These are phyloP conservation scores for Lentinus brumalis DNA, from an alignment of 768 basidiomycete species.

Conservation along the genomic window DNA sequence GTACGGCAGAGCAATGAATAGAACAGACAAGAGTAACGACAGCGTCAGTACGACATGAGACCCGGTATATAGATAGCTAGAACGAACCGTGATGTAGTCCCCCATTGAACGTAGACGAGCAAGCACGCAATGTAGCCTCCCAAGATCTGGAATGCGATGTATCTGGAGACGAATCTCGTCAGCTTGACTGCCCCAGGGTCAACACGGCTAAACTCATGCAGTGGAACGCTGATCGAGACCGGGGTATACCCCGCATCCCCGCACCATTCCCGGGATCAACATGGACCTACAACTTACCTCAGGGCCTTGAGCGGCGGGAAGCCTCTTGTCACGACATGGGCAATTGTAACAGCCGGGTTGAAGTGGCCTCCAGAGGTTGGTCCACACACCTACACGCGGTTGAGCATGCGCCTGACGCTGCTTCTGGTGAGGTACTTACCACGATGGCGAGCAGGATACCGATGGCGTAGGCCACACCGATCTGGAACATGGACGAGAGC, in stretches of 20 bases:
- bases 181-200: no score
- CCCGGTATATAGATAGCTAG: background rate
- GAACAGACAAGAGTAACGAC: background rate
- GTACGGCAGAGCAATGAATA: background rate
- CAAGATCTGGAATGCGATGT: constrained; percentile 61
- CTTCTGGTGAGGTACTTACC: constrained; percentile 9
- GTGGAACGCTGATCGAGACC: no score
- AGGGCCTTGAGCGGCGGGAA: constrained; percentile 55
- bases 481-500: constrained; percentile 31
- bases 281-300: constrained; percentile 38
- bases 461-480: constrained; percentile 40
- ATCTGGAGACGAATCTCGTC: constrained; percentile 10
- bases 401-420: background rate
- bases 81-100: constrained; percentile 44
- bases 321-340: constrained; percentile 51
- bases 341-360: constrained; percentile 60
- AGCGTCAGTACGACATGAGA: background rate
- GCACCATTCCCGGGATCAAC: background rate
- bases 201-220: no score
- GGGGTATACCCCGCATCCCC: no score
- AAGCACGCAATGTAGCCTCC: constrained; percentile 66
- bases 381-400: constrained; percentile 24
- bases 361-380: constrained; percentile 44
- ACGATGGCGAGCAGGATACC: constrained; percentile 42
- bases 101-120: constrained; percentile 63